Conservation (phyloP, 805 yeast genomes). For the Candida schatavii region DNA sequence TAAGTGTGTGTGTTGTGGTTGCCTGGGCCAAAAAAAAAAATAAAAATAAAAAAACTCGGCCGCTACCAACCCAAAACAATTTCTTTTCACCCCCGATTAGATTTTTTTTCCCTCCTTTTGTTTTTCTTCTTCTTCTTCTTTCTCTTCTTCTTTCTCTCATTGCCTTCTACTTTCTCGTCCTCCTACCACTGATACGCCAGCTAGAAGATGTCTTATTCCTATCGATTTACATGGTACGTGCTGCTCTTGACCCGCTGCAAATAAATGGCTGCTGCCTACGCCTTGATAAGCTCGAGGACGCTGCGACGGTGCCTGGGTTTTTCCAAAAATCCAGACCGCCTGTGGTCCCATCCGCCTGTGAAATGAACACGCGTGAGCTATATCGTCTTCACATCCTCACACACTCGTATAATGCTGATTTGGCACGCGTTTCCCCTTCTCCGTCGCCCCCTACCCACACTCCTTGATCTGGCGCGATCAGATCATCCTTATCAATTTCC, state of each 20-base stretch:
- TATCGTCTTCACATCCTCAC: no score
- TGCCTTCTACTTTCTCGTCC: not conserved
- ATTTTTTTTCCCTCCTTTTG: not conserved
- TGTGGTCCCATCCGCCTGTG: no score
- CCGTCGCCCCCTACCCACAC: not conserved
- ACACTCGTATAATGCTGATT: no score
- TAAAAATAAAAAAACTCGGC: not conserved
- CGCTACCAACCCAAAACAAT: not conserved
- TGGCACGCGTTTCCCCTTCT: not conserved
- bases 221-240: conserved; percentile 4
- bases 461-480: not conserved
- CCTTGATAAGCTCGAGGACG: no score
- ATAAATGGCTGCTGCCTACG: no score
- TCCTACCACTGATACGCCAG: not conserved
- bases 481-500: not conserved
- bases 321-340: no score
- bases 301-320: no score
- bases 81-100: not conserved
- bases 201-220: conserved; percentile 2
- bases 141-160: not conserved
- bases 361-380: no score
- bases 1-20: not conserved
- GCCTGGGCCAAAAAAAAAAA: not conserved
- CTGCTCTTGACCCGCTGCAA: no score
- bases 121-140: not conserved